Base-by-base conservation (phyloP, 371 early-diverging fungal genomes). In the Blakeslea trispora region DNA sequence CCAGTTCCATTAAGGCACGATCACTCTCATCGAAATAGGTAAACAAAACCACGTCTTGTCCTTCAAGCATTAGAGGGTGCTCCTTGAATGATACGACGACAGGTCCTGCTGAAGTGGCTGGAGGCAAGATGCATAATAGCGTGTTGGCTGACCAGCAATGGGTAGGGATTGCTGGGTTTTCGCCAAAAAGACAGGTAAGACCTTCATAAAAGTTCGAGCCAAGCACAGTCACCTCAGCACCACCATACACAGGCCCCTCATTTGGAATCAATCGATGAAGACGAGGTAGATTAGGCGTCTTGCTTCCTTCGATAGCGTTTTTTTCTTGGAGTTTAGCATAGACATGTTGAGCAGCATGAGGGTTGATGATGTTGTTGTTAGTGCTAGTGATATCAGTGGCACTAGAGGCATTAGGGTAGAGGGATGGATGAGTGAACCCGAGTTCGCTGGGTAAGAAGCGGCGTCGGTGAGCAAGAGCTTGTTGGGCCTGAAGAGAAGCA, bases 181-280 rank as follows among this genome's bases (percentile, higher is more conserved):
- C 83, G 22, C 90, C 90, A 75, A 91, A 89, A 42, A 83, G 55
- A 53, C 87, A 87, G 2, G 83, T 85, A 5, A 90, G 61, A 17
- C 84, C 86, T 37, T 76, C 73, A 46, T 83, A 81, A 67, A 89
- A 86, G 24, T 85, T 83, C 3, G 76, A 75, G 1, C 92, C 92
- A 1, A 86, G 61, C 13, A 91, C 76, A 15, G 89, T 88, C 6
- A 90, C 79, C 52, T 85, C 88, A 6, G 83, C 68, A 15, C 92
- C 91, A 37, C 92, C 91, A 52, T 80, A 83, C 39, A 87, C 67
- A 5, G 92, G 91, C 1, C 92, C 91, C 59, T 87, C 85, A 1
- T 79, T 70, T 2, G 90, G 90, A 41, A 81, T 75, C 40, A 87
- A 46, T 40, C 83, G 82, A 43, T 79, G 76, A 2, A 86, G 52